phyloP scores from a whole-genome alignment of 768 basidiomycete species.

The Astraeus odoratus region DNA sequence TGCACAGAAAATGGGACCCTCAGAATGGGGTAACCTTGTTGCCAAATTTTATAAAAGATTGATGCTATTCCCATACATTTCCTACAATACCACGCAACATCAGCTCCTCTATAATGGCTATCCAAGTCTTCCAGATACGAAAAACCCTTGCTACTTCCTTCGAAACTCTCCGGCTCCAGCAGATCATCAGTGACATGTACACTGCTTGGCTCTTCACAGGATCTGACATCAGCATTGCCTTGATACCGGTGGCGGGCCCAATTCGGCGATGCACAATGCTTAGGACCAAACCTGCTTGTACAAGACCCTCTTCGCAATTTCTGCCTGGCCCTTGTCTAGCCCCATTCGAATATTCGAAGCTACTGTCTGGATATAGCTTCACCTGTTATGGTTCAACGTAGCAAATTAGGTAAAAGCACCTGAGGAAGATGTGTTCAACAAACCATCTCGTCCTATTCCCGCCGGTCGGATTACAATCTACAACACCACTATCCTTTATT shows the following conservation, averaged over 20 bases:
- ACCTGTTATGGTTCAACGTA: constrained; percentile 38
- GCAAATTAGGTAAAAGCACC: constrained; percentile 36
- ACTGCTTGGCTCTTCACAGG: constrained; percentile 36
- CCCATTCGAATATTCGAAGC: constrained; percentile 19
- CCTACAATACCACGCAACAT: too few relatives aligned
- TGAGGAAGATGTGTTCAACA: constrained; percentile 38
- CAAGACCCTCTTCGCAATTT: constrained; percentile 25
- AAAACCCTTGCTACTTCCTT: not conserved
- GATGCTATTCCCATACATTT: too few relatives aligned
- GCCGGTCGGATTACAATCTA: constrained; percentile 34
- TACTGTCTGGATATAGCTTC: constrained; percentile 40
- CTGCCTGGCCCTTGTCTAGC: constrained; percentile 26
- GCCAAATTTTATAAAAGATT: too few relatives aligned
- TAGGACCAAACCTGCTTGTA: not conserved
- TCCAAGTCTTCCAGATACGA: not conserved
- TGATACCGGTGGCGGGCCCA: constrained; percentile 39
- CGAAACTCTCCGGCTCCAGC: not conserved
- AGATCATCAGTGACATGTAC: constrained; percentile 19
- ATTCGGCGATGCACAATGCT: constrained; percentile 12
- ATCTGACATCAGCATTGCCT: constrained; percentile 40
- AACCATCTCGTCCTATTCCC: constrained; percentile 40
- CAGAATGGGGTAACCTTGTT: too few relatives aligned
- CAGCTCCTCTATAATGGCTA: too few relatives aligned
- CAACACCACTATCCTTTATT: constrained; percentile 31
- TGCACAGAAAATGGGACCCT: too few relatives aligned